Evolutionary conservation across 2,329 filamentous ascomycete genomes (phyloP), one percentile per base, ranked within the genome.

Genomic region (Fusarium verticillioides): DNA sequence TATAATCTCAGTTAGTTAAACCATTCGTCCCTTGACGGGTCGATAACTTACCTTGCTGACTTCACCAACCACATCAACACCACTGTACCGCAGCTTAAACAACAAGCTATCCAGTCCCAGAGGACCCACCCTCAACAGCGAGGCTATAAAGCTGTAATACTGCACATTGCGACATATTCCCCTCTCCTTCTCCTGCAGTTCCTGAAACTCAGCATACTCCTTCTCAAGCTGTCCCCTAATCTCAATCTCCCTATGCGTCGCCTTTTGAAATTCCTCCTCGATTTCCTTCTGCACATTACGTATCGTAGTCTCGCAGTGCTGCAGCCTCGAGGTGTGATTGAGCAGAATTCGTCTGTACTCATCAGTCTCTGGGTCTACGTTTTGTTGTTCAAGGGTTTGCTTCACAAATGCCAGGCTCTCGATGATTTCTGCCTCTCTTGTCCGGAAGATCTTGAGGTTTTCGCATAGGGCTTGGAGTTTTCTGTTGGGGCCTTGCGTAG

Each of bases 91-190:
- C 12, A 67, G 32, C 5, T 67, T 67, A 18, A 15, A n/a, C 5
- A 66, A 4, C 28, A 67, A 37, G 7, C 4, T 28, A 19, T 34
- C 44, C 21, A 67, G 39, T 21, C 53, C 28, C 21, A 32, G 5
- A 5, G 43, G 61, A 5, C 54, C 56, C 16, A 50, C 18, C 36
- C 47, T 60, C 12, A 50, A n/a, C 2, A 60, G 23, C 23, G 43
- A 23, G 28, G 37, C 44, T 21, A 63, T 30, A 4, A 43, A 46
- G 37, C 19, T 47, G 30, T 50, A 63, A 26, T 60, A 50, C 37
- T 63, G 54, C 44, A 50, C 34, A 9, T 60, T 43, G 7, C 26
- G 30, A 7, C 26, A 28, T 2, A 42, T 18, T 10, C 36, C 23
- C 34, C 16, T 46, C 26, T 63, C 54, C 12, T 32, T 28, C 11